Evolutionary conservation across 1,284 basidiomycete genomes (phyloP), one percentile per base, ranked within the genome.

Genomic region (Pseudozyma sp.): DNA sequence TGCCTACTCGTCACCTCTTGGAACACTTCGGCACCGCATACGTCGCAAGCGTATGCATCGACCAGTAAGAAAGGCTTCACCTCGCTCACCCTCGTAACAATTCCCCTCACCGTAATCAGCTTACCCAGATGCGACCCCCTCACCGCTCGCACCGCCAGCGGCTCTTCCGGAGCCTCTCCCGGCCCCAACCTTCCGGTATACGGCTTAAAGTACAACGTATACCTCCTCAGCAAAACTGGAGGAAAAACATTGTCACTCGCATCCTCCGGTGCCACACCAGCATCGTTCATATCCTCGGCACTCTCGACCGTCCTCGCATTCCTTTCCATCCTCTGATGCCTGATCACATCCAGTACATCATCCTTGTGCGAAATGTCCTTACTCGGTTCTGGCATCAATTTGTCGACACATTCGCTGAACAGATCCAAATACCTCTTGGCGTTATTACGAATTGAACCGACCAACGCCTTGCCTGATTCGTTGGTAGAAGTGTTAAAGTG

Each of bases 21-120:
- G 88, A 99, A 99, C 40, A 96, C 96, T 86, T 99, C 97, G 53
- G 93, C 93, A 51, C 97, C 97, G 85, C 97, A 99, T 55, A 93
- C 91, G 85, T 99, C 97, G 87, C 97, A 99, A 0, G 97, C 97
- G 86, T 98, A 99, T 35, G 96, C 97, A 86, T 97, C 97, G 83
- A 99, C 95, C 77, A 94, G 91, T 13, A 99, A 89, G 38, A 97
- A 91, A 10, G 97, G 97, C 84, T 99, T 99, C 84, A 99, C 97
- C 88, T 99, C 97, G 9, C 94, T 97, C 3, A 99, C 95, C 60
- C 97, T 93, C 18, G 95, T 99, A 55, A 99, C 95, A 80, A 99
- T 98, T 52, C 96, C 97, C 48, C 96, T 92, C 69, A 97, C 92
- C 19, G 94, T 97, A 85, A 99, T 95, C 69, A 99, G 89, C 79